Conservation (phyloP, 371 early-diverging fungal genomes). For the Rhizopus sp. region DNA sequence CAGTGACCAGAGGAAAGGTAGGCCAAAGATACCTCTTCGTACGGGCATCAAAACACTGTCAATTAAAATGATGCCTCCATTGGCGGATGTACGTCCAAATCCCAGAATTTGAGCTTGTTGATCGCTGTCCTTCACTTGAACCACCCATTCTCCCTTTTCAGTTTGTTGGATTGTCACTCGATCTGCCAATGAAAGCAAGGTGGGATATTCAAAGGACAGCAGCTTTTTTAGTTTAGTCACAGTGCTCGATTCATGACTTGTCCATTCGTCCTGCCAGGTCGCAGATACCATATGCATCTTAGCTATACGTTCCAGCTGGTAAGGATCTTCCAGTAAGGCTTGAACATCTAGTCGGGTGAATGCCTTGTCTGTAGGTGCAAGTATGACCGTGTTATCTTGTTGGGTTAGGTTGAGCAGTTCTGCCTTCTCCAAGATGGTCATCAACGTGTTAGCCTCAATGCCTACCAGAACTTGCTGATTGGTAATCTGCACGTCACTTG, state of each 20-base stretch:
- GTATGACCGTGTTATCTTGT: constrained; percentile 42
- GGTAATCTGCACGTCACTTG: constrained; percentile 43
- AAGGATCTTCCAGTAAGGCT: constrained; percentile 39
- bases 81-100: constrained; percentile 35
- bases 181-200: constrained; percentile 30
- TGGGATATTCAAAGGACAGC: constrained; percentile 23
- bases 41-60: constrained; percentile 45
- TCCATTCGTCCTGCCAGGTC: constrained; percentile 35
- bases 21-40: constrained; percentile 39
- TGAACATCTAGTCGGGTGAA: constrained; percentile 52
- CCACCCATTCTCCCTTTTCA: constrained; percentile 18
- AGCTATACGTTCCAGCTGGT: constrained; percentile 49
- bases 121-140: constrained; percentile 32
- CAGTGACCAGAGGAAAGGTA: constrained; percentile 45
- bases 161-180: constrained; percentile 27
- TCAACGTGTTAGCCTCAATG: constrained; percentile 42
- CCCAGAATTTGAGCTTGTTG: constrained; percentile 28
- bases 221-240: constrained; percentile 6
- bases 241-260: constrained; percentile 1
- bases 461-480: constrained; percentile 53
- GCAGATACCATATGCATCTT: constrained; percentile 46
- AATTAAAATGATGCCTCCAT: constrained; percentile 44
- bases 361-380: constrained; percentile 61
- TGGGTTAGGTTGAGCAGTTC: constrained; percentile 39
- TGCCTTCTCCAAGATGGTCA: constrained; percentile 42